Evolutionary conservation across 768 basidiomycete genomes (phyloP).

Genomic region (Dictyophora rubrovolvata): DNA sequence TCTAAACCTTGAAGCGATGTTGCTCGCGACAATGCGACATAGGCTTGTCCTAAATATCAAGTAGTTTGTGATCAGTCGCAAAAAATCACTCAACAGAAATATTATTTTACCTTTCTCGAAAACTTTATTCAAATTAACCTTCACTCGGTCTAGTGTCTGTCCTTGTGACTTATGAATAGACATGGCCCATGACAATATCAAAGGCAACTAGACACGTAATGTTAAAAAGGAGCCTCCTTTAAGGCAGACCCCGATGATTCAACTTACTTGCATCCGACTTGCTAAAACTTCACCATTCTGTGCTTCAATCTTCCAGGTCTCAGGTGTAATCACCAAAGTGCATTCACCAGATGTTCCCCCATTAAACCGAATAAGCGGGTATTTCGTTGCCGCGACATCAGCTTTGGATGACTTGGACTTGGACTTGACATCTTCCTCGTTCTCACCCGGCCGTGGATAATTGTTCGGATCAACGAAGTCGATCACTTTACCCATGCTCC

Average conservation of each 20-base stretch:
- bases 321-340: slow-evolving; percentile 43
- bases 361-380: slow-evolving; percentile 74
- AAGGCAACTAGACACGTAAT: slow-evolving; percentile 46
- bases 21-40: slow-evolving; percentile 83
- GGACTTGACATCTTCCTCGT: slow-evolving; percentile 23
- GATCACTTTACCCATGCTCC: slow-evolving; percentile 79
- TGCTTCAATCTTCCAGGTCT: slow-evolving; percentile 78
- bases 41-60: slow-evolving; percentile 57
- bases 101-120: slow-evolving; percentile 74
- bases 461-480: slow-evolving; percentile 53
- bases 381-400: slow-evolving; percentile 22
- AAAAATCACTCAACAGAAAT: background rate
- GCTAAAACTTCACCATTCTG: slow-evolving; percentile 82
- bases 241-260: background rate
- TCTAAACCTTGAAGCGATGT: slow-evolving; percentile 79
- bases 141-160: slow-evolving; percentile 90
- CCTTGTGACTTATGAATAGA: slow-evolving; percentile 98
- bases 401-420: slow-evolving; percentile 15
- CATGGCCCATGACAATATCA: slow-evolving; percentile 96
- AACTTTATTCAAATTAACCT: slow-evolving; percentile 84
- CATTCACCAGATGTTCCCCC: slow-evolving; percentile 33
- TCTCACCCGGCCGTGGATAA: slow-evolving; percentile 25
- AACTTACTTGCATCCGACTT: slow-evolving; percentile 63
- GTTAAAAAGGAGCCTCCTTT: background rate
- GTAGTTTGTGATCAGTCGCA: background rate